Evolutionary conservation across 2,329 filamentous ascomycete genomes (phyloP), one percentile per base, ranked within the genome.

Genomic region (Clarireedia monteithiana): DNA sequence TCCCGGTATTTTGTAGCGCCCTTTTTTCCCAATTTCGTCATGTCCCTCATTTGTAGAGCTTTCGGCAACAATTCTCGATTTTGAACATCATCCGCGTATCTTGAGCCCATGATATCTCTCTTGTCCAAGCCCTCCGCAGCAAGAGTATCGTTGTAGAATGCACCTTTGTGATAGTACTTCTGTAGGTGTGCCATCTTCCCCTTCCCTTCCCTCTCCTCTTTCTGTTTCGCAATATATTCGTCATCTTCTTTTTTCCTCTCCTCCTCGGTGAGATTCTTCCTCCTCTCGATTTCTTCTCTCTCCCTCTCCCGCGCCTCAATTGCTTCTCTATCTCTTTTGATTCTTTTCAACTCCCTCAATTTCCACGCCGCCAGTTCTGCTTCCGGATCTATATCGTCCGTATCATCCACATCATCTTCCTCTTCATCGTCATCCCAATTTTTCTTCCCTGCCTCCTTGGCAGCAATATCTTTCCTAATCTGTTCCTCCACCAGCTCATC

Each of bases 131-230:
- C 89, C 60, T 88, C 83, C 15, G 83, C 83, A 63, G 85, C 83
- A 51, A 85, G 79, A 64, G 95, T 88, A 52, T 91, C 89, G 63
- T 87, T 88, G 76, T 89, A 97, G 75, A 97, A 99, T 15, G 94
- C 94, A 49, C 94, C 94, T 74, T 91, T 92, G 77, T 99, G 94
- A 72, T 89, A 91, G 74, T 97, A 99, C 69, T 91, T 91, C 68
- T 96, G 91, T 88, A 97, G 89, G 70, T 84, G 96, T 2, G 81
- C 81, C 78, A 94, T 89, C 72, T 92, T 87, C 53, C 90, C 90
- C 59, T 86, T 85, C 50, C 77, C 72, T 64, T 86, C 83, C 72
- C 64, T 67, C 60, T 70, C 68, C 26, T 68, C 67, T 36, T 64
- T 67, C 50, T 97, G 92, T 62, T 79, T 77, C 1, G 85, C 84